Conservation (phyloP, 441 rosid species). For the Jatropha podagrica region DNA sequence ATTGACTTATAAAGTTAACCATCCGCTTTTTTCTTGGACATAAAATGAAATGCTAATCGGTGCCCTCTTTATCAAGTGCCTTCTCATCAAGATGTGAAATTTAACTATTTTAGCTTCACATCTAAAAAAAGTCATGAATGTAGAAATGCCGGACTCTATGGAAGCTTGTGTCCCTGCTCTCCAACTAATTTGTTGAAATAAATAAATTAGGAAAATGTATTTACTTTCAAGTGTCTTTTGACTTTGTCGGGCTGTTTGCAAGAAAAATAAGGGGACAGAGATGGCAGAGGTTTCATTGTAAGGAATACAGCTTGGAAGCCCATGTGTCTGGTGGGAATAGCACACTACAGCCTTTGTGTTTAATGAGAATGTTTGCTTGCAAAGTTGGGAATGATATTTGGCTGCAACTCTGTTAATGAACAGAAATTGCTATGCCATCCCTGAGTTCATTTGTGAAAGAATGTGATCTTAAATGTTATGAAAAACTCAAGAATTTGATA, state of each 20-base stretch:
- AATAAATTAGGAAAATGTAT: background rate
- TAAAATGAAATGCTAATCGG: background rate
- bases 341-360: background rate
- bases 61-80: background rate
- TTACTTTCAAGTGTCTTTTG: background rate
- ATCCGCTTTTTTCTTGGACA: conserved; percentile 8
- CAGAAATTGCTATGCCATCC: background rate
- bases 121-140: background rate
- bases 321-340: background rate
- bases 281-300: background rate
- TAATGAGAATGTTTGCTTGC: background rate
- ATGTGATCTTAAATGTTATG: background rate
- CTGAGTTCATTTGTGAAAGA: background rate
- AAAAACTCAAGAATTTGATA: background rate
- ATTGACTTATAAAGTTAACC: conserved; percentile 14
- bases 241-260: background rate
- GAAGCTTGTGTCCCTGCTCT: background rate
- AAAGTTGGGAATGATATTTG: background rate
- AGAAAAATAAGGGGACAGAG: background rate
- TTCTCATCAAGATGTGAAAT: conserved; percentile 12
- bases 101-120: conserved; percentile 5
- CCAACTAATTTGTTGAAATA: conserved; percentile 1
- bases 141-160: background rate
- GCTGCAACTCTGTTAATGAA: background rate
- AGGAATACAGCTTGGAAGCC: background rate